phyloP scores from a whole-genome alignment of 225 moss, liverwort and hornwort genomes.

The Pseudoscleropodium purum region DNA sequence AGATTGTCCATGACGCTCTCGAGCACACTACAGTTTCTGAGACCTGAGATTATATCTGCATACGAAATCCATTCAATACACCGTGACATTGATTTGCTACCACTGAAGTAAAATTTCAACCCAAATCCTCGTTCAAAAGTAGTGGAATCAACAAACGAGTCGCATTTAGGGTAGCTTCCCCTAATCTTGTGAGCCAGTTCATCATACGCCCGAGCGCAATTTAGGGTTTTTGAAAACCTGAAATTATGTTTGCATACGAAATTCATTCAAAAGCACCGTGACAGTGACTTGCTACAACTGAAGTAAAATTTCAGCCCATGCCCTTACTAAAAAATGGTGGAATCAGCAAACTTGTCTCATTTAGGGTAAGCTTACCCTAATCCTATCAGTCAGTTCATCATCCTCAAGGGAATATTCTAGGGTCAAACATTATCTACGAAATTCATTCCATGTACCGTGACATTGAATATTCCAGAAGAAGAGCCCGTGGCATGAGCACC shows the following conservation, averaged over 20 bases:
- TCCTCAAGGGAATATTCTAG: neutral
- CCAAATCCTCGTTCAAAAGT: neutral
- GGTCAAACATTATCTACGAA: neutral
- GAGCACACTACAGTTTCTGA: too few relatives aligned
- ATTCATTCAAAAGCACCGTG: neutral
- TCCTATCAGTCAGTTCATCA: neutral
- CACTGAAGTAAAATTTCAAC: neutral
- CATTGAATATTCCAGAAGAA: neutral
- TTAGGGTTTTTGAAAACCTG: neutral
- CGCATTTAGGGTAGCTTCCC: too few relatives aligned
- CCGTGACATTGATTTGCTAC: neutral
- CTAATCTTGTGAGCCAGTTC: too few relatives aligned
- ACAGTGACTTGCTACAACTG: neutral
- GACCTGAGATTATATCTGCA: neutral
- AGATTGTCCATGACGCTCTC: neutral
- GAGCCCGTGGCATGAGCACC: neutral
- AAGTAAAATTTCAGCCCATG: neutral
- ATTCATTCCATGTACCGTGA: neutral
- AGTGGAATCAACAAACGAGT: too few relatives aligned
- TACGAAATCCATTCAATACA: neutral
- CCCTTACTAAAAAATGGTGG: neutral
- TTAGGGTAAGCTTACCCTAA: neutral
- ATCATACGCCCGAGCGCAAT: neutral
- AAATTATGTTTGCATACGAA: neutral
- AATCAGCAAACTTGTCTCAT: neutral